Base-by-base conservation (phyloP, 2,329 filamentous ascomycete species). In the Septoria linicola region DNA sequence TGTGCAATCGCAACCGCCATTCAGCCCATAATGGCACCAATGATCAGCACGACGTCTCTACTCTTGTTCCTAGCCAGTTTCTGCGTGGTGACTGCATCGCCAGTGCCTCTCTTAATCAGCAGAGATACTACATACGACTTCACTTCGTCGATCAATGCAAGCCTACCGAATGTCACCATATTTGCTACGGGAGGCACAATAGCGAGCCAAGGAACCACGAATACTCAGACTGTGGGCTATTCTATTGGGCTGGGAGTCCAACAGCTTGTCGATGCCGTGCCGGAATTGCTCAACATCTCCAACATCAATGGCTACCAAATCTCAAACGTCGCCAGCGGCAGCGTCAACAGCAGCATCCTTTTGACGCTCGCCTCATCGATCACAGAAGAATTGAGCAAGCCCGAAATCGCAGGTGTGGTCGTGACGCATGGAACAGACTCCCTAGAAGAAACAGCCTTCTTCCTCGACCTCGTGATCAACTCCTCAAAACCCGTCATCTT, bases 341-440 rank as follows among this genome's bases (percentile, higher is more conserved):
- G 59, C 20, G 59, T 83, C 56, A 80, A 76, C 23, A 67, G 75
- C 14, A 70, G 66, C 4, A 72, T 80, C 46, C 70, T 78, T 27
- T 68, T 81, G 16, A 71, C 69, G 20, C 61, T 83, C 30, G 71
- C 75, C 4, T 69, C 75, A 19, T 67, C 71, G 48, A 76, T 82
- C 45, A 76, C 79, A 49, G 59, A 61, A 10, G 76, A 78, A 49
- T 69, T 82, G 3, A 72, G 75, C 20, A 72, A 71, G 51, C 62
- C 65, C 0, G 68, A 70, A 1, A 65, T 74, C 32, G 59, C 66
- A 8, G 67, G 80, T 30, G 79, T 77, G 5, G 79, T 84, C 4
- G 70, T 86, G 46, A 84, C 82, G 0, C 82, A 85, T 59, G 82
- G 83, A 41, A 85, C 83, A 7, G 83, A 86, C 60, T 83, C 80